These are phyloP conservation scores for Hydrangea macrophylla DNA, from an alignment of 148 eudicot species.

Conservation along the genomic window DNA sequence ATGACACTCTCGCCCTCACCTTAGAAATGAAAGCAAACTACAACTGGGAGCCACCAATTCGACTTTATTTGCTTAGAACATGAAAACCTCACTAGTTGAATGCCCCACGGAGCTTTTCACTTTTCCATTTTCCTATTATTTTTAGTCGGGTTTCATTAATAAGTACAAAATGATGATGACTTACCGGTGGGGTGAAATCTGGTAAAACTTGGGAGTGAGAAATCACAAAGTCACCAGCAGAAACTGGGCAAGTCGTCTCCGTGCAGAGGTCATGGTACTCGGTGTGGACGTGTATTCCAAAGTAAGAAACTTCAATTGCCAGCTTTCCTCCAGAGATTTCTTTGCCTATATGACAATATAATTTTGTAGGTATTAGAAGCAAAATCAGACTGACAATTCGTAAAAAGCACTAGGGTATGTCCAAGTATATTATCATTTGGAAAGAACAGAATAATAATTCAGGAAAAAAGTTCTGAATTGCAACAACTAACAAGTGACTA, in stretches of 20 bases:
- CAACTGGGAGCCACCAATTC: not conserved
- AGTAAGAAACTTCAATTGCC: slow-evolving; percentile 63
- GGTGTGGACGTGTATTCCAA: slow-evolving; percentile 50
- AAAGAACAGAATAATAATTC: no score
- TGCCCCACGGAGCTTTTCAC: not conserved
- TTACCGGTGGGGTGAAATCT: slow-evolving; percentile 78
- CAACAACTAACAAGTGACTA: slow-evolving; percentile 1
- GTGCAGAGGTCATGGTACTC: slow-evolving; percentile 67
- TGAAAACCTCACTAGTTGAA: not conserved
- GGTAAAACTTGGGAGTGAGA: slow-evolving; percentile 83
- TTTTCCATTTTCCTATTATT: not conserved
- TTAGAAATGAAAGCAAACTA: not conserved
- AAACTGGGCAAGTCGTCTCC: slow-evolving; percentile 71
- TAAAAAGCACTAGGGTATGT: not conserved
- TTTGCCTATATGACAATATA: slow-evolving; percentile 36
- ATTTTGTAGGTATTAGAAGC: not conserved
- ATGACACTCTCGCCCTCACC: not conserved
- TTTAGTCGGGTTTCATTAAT: not conserved
- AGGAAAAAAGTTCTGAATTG: not conserved
- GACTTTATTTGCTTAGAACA: not conserved
- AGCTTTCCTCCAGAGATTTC: slow-evolving; percentile 61
- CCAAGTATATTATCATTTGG: not conserved
- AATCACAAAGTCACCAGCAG: slow-evolving; percentile 68
- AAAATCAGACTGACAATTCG: not conserved
- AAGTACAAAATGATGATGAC: slow-evolving; percentile 27